Evolutionary conservation across 108 stramenopile genomes (phyloP), one percentile per base, ranked within the genome.

Genomic region (Stephanodiscus minutulus): DNA sequence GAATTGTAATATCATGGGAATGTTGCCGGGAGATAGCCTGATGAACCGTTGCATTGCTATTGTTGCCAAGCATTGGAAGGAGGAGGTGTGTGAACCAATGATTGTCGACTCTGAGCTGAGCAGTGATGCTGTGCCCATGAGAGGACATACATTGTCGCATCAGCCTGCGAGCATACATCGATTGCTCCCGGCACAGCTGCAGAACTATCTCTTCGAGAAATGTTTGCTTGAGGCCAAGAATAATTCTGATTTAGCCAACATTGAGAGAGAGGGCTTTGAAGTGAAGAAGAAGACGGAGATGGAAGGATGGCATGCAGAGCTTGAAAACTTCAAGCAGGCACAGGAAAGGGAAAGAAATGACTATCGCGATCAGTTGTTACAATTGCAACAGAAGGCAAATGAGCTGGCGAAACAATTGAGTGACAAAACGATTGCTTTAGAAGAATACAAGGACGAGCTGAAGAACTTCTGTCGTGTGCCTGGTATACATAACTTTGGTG

Each of bases 401-500:
- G 55, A 68, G 47, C 57, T 80, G 1, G 72, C 73, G 39, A 61
- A 66, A 12, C 67, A 80, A 53, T 35, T 73, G 17, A 36, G 64
- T 18, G n/a, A 63, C n/a, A 66, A 68, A 50, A 50, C 36, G 13
- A 41, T 39, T 20, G 44, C 22, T 17, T 35, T 73, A 3, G 79
- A 80, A 44, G 50, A 68, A 41, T 80, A 73, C 44, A 73, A 68
- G 46, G 61, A 64, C 49, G 79, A 80, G 33, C 68, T 80, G 6
- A 65, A 63, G 44, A 64, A 44, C 28, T 80, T 80, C 41, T 67
- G 72, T 8, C 72, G 79, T 64, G 79, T 80, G 31, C 72, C 79
- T 6, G 79, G 79, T 18, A 80, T 80, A 56, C 79, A 80, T 36
- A 80, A 73, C 56, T 80, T 80, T 64, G 79, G 79, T 25, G 71